Conservation (phyloP, 2,329 filamentous ascomycete species). For the Pseudomassariella vexata region DNA sequence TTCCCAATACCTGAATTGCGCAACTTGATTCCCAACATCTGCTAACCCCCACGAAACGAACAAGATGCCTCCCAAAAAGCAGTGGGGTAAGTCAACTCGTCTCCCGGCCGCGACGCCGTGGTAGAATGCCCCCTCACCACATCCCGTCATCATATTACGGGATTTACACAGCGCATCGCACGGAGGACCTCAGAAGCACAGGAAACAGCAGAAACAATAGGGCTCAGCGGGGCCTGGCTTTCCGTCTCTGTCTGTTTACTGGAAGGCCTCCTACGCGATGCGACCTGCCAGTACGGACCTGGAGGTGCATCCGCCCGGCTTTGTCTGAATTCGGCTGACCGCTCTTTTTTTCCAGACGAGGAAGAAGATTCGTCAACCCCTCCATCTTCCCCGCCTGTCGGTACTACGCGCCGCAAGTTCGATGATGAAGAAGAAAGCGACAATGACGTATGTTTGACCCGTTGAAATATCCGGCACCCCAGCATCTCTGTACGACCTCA, state of each 20-base stretch:
- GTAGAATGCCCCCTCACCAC: conserved; percentile 13
- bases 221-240: conserved; percentile 9
- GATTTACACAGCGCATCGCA: conserved; percentile 7
- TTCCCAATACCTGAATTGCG: too few species aligned
- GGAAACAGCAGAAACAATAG: conserved; percentile 6
- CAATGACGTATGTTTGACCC: conserved; percentile 7
- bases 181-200: conserved; percentile 3
- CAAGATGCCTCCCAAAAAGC: conserved; percentile 10
- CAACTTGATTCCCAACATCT: too few species aligned
- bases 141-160: conserved; percentile 7
- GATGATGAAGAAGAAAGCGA: conserved; percentile 9
- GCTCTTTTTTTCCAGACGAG: conserved; percentile 6
- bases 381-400: conserved; percentile 1
- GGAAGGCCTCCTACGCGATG: conserved; percentile 8
- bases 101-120: conserved; percentile 1
- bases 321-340: conserved; percentile 8
- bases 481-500: not conserved
- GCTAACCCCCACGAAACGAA: not conserved
- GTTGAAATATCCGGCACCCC: too few species aligned
- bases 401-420: conserved; percentile 6
- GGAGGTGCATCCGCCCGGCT: conserved; percentile 1
- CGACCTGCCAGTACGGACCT: conserved; percentile 10
- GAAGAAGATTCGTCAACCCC: conserved; percentile 8
- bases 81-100: conserved; percentile 9
- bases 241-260: conserved; percentile 11